phyloP scores from a whole-genome alignment of 805 yeast genomes.

The Martiniozyma abietophila region DNA sequence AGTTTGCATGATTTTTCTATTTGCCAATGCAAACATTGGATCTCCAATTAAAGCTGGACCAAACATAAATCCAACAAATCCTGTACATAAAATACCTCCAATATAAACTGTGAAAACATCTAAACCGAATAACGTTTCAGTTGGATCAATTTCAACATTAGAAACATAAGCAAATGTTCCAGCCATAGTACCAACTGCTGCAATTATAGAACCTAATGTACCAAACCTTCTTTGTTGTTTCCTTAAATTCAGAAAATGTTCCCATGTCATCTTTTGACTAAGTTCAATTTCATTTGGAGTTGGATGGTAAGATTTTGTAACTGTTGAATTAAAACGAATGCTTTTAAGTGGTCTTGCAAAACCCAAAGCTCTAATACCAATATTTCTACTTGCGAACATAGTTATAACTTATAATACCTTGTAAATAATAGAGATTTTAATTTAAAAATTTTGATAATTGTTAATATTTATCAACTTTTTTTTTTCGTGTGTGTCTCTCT shows the following conservation, averaged over 20 bases:
- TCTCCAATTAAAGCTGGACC: constrained; percentile 78
- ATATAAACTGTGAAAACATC: constrained; percentile 81
- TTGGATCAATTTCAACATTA: constrained; percentile 77
- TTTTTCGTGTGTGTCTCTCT: no score
- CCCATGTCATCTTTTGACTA: constrained; percentile 50
- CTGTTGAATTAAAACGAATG: constrained; percentile 10
- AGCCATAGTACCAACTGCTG: constrained; percentile 58
- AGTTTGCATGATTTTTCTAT: constrained; percentile 35
- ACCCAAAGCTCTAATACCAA: constrained; percentile 5
- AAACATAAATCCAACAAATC: constrained; percentile 65
- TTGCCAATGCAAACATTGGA: constrained; percentile 48
- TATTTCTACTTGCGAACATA: constrained; percentile 7
- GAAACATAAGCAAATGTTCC: constrained; percentile 70
- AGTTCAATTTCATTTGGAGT: constrained; percentile 17
- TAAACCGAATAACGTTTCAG: constrained; percentile 80
- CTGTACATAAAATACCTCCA: constrained; percentile 63
- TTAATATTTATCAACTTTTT: no score
- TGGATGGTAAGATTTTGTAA: constrained; percentile 10
- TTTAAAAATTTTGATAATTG: no score
- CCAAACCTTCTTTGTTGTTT: constrained; percentile 68
- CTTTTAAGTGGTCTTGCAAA: constrained; percentile 1
- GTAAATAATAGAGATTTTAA: no score
- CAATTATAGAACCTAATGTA: constrained; percentile 52
- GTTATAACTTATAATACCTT: no score
- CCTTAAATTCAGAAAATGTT: constrained; percentile 66